Evolutionary conservation across 2,329 filamentous ascomycete species (phyloP).

Genomic region (Monosporascus sp.): DNA sequence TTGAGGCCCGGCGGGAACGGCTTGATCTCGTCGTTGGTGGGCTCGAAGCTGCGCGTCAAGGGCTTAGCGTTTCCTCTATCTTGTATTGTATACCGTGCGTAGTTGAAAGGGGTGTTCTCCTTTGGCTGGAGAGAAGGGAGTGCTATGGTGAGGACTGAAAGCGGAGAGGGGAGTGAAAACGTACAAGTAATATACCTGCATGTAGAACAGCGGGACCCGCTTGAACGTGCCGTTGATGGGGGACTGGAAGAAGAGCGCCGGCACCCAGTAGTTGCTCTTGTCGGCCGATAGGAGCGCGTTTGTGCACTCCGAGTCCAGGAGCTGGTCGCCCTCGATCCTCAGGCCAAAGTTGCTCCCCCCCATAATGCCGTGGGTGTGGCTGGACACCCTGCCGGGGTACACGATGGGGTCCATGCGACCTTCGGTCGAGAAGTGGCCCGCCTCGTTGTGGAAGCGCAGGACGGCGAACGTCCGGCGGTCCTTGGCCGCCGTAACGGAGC

Average conservation of each 20-base stretch:
- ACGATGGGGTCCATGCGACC: conserved; percentile 55
- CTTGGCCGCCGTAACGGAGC: background rate
- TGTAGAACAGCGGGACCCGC: conserved; percentile 49
- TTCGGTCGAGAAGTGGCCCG: background rate
- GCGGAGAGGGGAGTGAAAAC: background rate
- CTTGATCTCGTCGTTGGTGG: conserved; percentile 15
- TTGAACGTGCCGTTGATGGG: conserved; percentile 45
- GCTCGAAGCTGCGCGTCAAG: background rate
- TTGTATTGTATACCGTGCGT: conserved; percentile 27
- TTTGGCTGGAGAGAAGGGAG: background rate
- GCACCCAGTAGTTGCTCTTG: conserved; percentile 59
- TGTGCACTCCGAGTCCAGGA: conserved; percentile 48
- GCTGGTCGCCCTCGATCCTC: conserved; percentile 35
- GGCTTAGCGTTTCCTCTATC: conserved; percentile 44
- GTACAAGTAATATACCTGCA: conserved; percentile 51
- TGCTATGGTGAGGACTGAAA: background rate
- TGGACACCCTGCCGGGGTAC: conserved; percentile 40
- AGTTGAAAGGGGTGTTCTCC: background rate
- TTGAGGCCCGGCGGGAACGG: conserved; percentile 54
- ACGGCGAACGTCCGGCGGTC: background rate
- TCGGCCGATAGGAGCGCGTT: conserved; percentile 54
- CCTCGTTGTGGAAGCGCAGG: background rate
- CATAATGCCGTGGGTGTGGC: conserved; percentile 52
- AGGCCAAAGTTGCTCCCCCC: conserved; percentile 50
- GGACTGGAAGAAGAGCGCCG: conserved; percentile 52